Evolutionary conservation across 768 basidiomycete genomes (phyloP), one percentile per base, ranked within the genome.

Genomic region (Cystobasidium ongulense): DNA sequence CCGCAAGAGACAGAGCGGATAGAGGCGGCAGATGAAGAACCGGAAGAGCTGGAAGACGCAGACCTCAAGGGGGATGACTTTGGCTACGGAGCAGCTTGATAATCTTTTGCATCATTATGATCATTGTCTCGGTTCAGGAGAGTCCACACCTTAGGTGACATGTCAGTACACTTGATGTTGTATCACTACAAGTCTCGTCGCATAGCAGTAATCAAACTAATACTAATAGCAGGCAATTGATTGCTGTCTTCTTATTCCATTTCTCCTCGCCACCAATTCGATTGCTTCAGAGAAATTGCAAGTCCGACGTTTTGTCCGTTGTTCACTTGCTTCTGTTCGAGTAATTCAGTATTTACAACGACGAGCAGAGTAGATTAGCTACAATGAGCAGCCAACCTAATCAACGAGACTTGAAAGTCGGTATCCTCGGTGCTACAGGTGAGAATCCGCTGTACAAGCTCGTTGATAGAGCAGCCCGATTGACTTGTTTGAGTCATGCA

Each of bases 351-450:
- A 39, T 21, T 11, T n/a, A 50, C 46, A 50, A 3, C 21, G 3
- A n/a, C n/a, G n/a, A n/a, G n/a, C n/a, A n/a, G n/a, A n/a, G n/a
- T n/a, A 50, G 46, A 21, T 17, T n/a, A 21, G 46, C 46, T 50
- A 50, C 46, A 50, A 59, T 59, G 57, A 59, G 57, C 33, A 59
- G 25, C 29, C 57, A 59, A 13, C 25, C 31, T 29, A 27, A 64
- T n/a, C 76, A 76, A n/a, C 73, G 77, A 75, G 77, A 81, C 77
- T 79, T 82, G 77, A 82, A 82, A 74, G 81, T 82, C 76, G 82
- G 79, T 73, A 79, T 82, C 74, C 78, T 82, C 53, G 82, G 82
- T 68, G 82, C 82, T 23, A 82, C 82, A 25, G 81, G 81, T 81
- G 43, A 66, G 79, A 74, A 27, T 21, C n/a, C 3, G 21, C 21